These are phyloP conservation scores for Aspergillus sclerotialis DNA, from an alignment of 2,329 filamentous ascomycete species.

Conservation along the genomic window DNA sequence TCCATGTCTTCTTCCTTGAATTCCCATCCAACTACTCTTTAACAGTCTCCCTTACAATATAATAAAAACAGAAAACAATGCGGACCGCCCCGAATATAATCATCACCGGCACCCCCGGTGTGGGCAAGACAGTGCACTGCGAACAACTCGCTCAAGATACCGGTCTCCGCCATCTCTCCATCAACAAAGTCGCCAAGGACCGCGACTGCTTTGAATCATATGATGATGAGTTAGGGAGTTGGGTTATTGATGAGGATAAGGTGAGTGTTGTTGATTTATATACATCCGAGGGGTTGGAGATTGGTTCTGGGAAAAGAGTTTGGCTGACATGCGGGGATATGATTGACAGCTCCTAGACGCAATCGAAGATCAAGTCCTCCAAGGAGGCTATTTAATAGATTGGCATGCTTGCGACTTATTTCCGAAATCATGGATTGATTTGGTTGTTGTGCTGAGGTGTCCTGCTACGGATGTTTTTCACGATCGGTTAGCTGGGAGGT, in stretches of 20 bases:
- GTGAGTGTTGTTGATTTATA: conserved; percentile 39
- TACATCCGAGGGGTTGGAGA: neutral
- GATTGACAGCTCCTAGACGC: conserved; percentile 63
- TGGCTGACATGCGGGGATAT: neutral
- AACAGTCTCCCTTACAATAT: too few relatives aligned
- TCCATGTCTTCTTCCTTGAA: neutral
- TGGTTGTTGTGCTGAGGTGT: conserved; percentile 78
- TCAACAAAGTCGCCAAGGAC: conserved; percentile 91
- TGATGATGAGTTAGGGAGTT: conserved; percentile 77
- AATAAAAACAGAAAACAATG: conserved; percentile 25
- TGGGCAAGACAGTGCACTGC: conserved; percentile 91
- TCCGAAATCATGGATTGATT: conserved; percentile 85
- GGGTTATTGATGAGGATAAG: conserved; percentile 96
- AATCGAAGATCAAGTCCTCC: conserved; percentile 71
- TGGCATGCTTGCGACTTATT: conserved; percentile 98
- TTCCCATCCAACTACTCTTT: neutral
- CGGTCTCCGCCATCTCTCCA: conserved; percentile 71
- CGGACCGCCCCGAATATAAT: conserved; percentile 71
- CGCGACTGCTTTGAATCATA: conserved; percentile 79
- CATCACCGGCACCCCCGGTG: conserved; percentile 89
- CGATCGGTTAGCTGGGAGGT: conserved; percentile 73
- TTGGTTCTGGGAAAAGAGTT: too few relatives aligned
- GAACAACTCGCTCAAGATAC: conserved; percentile 70
- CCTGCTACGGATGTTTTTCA: conserved; percentile 75
- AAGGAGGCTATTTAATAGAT: conserved; percentile 84